Evolutionary conservation across 257 asterid genomes (phyloP).

Genomic region (Nicotiana tomentosiformis): DNA sequence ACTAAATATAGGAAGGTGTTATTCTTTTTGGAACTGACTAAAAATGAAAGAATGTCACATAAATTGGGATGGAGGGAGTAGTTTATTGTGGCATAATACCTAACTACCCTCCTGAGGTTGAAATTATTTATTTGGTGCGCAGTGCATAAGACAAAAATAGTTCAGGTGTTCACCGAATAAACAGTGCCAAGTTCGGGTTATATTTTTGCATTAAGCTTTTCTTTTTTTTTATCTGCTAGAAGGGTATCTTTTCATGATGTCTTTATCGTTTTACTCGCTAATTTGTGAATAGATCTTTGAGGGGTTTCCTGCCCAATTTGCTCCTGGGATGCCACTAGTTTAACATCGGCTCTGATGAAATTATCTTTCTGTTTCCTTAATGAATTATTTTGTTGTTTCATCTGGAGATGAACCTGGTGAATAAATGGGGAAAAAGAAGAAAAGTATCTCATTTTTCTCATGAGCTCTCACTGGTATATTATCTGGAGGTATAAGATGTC

Average conservation of each 20-base stretch:
- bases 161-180: too few species aligned
- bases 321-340: background rate
- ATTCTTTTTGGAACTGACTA: too few species aligned
- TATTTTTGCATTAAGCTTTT: background rate
- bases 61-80: too few species aligned
- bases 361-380: background rate
- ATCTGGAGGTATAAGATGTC: background rate
- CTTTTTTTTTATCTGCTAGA: background rate
- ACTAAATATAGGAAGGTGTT: too few species aligned
- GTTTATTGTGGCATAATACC: too few species aligned
- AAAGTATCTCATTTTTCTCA: background rate
- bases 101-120: too few species aligned
- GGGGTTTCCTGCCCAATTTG: background rate
- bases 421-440: background rate
- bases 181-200: too few species aligned
- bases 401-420: background rate
- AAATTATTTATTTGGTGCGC: too few species aligned
- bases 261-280: background rate
- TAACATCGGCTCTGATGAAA: background rate
- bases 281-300: background rate
- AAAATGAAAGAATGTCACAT: too few species aligned
- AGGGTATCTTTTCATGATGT: background rate
- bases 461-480: background rate
- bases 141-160: too few species aligned
- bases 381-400: background rate